phyloP scores from a whole-genome alignment of 73 alveolate species.

The Loxodes magnus region DNA sequence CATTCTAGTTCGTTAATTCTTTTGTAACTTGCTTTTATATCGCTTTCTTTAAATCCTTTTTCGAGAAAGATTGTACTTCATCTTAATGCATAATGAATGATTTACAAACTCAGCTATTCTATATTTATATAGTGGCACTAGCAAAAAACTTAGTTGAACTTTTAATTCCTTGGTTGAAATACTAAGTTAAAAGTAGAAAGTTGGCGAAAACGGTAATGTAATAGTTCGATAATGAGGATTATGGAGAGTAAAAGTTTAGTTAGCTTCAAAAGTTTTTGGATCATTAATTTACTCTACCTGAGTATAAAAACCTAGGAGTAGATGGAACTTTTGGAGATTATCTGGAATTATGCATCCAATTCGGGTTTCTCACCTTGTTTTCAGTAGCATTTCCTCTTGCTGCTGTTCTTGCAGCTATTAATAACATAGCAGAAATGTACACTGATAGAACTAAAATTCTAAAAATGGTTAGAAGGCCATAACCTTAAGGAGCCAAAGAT shows the following conservation, averaged over 20 bases:
- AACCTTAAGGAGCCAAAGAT: conserved; percentile 29
- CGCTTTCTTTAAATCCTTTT: conserved; percentile 15
- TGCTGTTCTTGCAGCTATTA: conserved; percentile 15
- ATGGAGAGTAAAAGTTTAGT: no score
- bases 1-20: conserved; percentile 22
- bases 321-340: conserved; percentile 44
- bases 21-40: conserved; percentile 19
- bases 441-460: conserved; percentile 27
- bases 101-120: conserved; percentile 11
- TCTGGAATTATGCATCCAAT: conserved; percentile 32
- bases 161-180: conserved; percentile 12
- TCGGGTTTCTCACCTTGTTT: conserved; percentile 26
- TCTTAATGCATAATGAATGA: not conserved
- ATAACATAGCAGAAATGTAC: conserved; percentile 11
- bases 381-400: conserved; percentile 39
- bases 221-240: conserved; percentile 13
- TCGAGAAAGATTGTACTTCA: conserved; percentile 4
- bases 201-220: conserved; percentile 4
- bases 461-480: conserved; percentile 30
- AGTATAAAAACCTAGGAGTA: conserved; percentile 17
- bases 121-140: conserved; percentile 16
- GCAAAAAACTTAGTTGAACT: conserved; percentile 15
- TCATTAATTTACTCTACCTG: conserved; percentile 14
- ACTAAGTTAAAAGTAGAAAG: conserved; percentile 4
- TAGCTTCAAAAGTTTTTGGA: no score